Evolutionary conservation across 305 asterid genomes (phyloP).

Genomic region (Petunia hybrid): DNA sequence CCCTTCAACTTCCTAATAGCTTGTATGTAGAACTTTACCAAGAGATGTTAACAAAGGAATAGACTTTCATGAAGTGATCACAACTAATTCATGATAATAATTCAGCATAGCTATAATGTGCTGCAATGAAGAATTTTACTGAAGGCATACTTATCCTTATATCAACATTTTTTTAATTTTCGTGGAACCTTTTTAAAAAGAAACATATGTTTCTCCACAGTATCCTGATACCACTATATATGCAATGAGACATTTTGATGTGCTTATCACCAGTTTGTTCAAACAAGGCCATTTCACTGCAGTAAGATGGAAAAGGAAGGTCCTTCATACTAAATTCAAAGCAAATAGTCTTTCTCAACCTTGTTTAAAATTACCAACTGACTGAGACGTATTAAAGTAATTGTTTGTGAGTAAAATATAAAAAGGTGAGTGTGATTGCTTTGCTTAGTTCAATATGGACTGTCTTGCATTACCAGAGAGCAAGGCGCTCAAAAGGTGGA

Average conservation of each 20-base stretch:
- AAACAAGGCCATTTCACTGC: neutral
- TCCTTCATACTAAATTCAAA: neutral
- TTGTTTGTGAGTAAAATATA: neutral
- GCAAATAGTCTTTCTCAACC: conserved; percentile 11
- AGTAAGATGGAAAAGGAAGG: conserved; percentile 17
- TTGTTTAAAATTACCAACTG: neutral
- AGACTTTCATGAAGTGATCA: conserved; percentile 12
- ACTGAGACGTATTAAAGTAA: neutral
- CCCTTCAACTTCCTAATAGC: neutral
- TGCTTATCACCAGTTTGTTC: neutral
- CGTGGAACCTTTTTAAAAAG: conserved; percentile 9
- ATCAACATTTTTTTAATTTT: neutral
- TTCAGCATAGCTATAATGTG: neutral
- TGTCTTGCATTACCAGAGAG: neutral
- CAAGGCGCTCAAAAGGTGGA: neutral
- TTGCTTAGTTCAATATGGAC: conserved; percentile 12
- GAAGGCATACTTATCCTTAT: conserved; percentile 13
- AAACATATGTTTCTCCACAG: neutral
- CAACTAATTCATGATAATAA: neutral
- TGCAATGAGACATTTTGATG: neutral
- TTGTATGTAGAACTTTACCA: neutral
- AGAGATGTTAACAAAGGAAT: conserved; percentile 2
- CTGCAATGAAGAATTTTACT: neutral
- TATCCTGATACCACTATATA: neutral
- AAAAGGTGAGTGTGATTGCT: neutral